Evolutionary conservation across 768 basidiomycete species (phyloP), one percentile per base, ranked within the genome.

Genomic region (Porphyrellus cyaneotinctus): DNA sequence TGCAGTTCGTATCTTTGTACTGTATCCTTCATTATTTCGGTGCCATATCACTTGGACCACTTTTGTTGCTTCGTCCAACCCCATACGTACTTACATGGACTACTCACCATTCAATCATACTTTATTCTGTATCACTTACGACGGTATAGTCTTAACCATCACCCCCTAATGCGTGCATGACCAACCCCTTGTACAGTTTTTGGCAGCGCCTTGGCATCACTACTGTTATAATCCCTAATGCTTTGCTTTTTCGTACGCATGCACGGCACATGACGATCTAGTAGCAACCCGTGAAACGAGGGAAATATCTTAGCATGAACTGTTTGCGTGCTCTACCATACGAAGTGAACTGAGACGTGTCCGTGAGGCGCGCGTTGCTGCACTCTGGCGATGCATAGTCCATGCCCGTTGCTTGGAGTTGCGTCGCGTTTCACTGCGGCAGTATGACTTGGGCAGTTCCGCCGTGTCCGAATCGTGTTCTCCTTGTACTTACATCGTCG

Each of bases 51-150:
- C 14, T 49, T 58, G 35, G 42, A 46, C 41, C 24, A 5, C 20
- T 26, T 9, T 47, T 37, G 22, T 15, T 26, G 17, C 17, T n/a
- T 26, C 32, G 59, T 56, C 57, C 51, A 18, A 32, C 24, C 24
- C 28, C 41, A 52, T 57, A 47, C 64, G 53, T 66, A 68, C 49
- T 56, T 58, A 66, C 43, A 62, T 10, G 47, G 57, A 66, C 57
- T 2, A 38, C 3, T 13, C 37, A 37, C 22, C 51, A 32, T 45
- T n/a, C 53, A n/a, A 15, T 14, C 20, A 23, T 65, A 57, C 22
- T 43, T 52, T 54, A 59, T 54, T 50, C 12, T 60, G 54, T 56
- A 56, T 49, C 35, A 54, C 20, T 43, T 24, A 28, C 9, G n/a
- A 26, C 35, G 12, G 17, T 22, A 30, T 37, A 24, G 23, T 18